Conservation (phyloP, 2,329 filamentous ascomycete genomes). For the Aureobasidium sp. region DNA sequence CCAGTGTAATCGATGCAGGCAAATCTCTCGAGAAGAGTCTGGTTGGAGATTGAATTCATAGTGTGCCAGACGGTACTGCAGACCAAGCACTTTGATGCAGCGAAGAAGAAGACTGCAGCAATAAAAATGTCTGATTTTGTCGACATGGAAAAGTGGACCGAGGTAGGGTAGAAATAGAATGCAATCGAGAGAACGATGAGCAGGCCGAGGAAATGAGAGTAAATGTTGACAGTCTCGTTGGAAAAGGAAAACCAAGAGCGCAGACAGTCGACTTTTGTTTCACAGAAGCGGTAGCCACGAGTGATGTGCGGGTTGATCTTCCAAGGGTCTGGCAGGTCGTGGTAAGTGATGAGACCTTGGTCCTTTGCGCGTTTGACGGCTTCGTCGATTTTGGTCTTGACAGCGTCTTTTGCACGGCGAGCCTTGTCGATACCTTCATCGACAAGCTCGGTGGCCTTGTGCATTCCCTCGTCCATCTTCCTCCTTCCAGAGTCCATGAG, state of each 20-base stretch:
- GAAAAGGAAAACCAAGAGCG: slow-evolving; percentile 70
- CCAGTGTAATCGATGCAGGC: slow-evolving; percentile 98
- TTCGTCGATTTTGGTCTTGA: slow-evolving; percentile 61
- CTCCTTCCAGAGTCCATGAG: slow-evolving; percentile 73
- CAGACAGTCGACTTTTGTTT: slow-evolving; percentile 84
- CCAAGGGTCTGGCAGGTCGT: slow-evolving; percentile 88
- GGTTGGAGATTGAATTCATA: slow-evolving; percentile 92
- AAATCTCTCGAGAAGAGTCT: slow-evolving; percentile 84
- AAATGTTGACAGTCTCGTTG: slow-evolving; percentile 96
- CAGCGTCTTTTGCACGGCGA: slow-evolving; percentile 52
- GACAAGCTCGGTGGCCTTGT: slow-evolving; percentile 66
- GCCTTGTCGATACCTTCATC: slow-evolving; percentile 77
- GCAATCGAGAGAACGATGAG: slow-evolving; percentile 79
- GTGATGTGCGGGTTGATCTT: slow-evolving; percentile 89
- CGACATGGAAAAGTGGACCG: slow-evolving; percentile 76
- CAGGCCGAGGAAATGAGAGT: slow-evolving; percentile 89
- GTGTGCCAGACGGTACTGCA: slow-evolving; percentile 98
- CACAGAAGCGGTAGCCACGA: slow-evolving; percentile 85
- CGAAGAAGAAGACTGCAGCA: slow-evolving; percentile 90
- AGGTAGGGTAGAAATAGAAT: slow-evolving; percentile 92
- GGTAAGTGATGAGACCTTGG: slow-evolving; percentile 76
- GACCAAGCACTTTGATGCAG: slow-evolving; percentile 86
- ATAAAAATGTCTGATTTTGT: slow-evolving; percentile 85
- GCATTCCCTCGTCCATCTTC: slow-evolving; percentile 72
- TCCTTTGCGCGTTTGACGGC: slow-evolving; percentile 77